phyloP scores from a whole-genome alignment of 495 filamentous ascomycete species.

The Trichoderma gamsii region DNA sequence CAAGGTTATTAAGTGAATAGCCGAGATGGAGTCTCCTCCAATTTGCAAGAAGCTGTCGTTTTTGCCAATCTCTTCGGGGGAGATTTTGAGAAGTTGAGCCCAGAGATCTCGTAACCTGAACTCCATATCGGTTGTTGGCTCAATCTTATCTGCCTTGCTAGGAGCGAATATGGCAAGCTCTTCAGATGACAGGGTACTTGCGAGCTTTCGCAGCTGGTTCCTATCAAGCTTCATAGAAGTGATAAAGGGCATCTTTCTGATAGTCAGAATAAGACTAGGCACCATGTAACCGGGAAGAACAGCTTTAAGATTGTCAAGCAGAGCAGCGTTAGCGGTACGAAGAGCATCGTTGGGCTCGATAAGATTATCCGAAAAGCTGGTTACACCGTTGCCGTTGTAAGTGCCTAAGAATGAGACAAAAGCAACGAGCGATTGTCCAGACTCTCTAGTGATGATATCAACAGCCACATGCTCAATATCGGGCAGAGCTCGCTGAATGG shows the following conservation, averaged over 20 bases:
- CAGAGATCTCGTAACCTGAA: conserved; percentile 22
- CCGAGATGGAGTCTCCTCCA: conserved; percentile 41
- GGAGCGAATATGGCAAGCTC: conserved; percentile 25
- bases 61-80: conserved; percentile 35
- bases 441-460: too few species aligned
- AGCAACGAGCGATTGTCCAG: too few species aligned
- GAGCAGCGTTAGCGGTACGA: conserved; percentile 46
- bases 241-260: conserved; percentile 10
- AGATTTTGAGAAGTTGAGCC: conserved; percentile 32
- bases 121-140: conserved; percentile 15
- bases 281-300: conserved; percentile 73
- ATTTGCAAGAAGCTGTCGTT: conserved; percentile 38
- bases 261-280: not conserved
- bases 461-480: too few species aligned
- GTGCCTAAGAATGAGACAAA: not conserved
- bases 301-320: conserved; percentile 93
- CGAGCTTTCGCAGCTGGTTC: not conserved
- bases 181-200: not conserved
- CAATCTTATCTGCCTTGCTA: conserved; percentile 20
- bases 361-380: not conserved
- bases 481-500: too few species aligned
- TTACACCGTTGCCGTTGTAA: not conserved
- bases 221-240: not conserved
- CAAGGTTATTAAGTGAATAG: conserved; percentile 32
- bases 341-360: not conserved